phyloP scores from a whole-genome alignment of 495 filamentous ascomycete genomes.

The Talaromyces ruber region DNA sequence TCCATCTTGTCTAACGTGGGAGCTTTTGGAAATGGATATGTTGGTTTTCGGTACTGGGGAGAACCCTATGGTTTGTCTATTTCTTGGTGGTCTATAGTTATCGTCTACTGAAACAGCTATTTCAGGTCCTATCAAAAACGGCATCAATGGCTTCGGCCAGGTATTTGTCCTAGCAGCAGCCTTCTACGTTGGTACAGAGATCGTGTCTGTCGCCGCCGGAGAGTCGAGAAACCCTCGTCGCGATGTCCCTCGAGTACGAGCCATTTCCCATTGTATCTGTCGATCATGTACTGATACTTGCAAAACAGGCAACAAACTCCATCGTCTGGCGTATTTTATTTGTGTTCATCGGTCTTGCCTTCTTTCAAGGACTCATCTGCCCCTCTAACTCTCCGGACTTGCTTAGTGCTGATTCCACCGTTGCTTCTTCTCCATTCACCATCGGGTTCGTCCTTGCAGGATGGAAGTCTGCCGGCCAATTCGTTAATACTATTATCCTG shows the following conservation, averaged over 20 bases:
- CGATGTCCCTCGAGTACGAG: background rate
- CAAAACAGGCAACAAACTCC: background rate
- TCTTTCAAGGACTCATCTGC: constrained; percentile 1
- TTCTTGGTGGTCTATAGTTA: background rate
- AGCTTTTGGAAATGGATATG: background rate
- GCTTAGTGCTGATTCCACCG: background rate
- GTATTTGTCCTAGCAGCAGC: background rate
- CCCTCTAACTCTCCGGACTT: background rate
- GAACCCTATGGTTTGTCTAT: background rate
- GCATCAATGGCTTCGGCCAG: background rate
- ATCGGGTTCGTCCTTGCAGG: background rate
- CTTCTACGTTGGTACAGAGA: background rate
- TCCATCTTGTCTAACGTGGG: background rate
- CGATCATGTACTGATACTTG: background rate
- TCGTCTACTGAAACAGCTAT: background rate
- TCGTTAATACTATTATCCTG: background rate
- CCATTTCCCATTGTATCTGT: background rate
- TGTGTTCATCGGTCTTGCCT: background rate
- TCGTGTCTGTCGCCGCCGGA: background rate
- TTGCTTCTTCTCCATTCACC: background rate
- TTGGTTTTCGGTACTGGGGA: background rate
- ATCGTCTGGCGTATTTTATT: background rate
- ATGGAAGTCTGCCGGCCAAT: background rate
- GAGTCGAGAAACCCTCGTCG: background rate
- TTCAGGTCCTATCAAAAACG: background rate